These are phyloP conservation scores for Puccinia novopanici DNA, from an alignment of 1,284 basidiomycete genomes.

Conservation along the genomic window DNA sequence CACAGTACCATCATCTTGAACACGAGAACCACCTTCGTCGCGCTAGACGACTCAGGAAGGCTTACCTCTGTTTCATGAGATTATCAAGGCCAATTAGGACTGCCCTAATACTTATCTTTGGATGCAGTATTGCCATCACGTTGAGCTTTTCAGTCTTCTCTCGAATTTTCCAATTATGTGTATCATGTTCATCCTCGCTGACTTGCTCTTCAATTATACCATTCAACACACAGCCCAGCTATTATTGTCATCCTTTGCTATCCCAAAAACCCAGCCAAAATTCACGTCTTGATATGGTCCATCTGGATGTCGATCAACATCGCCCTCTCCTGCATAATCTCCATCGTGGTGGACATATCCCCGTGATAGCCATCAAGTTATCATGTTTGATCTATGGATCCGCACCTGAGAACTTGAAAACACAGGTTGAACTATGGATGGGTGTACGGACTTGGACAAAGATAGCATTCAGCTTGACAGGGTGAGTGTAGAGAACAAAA, in stretches of 20 bases:
- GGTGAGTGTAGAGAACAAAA: not conserved
- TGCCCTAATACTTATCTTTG: constrained; percentile 22
- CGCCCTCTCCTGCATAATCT: constrained; percentile 26
- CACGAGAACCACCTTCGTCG: constrained; percentile 34
- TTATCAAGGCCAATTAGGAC: constrained; percentile 26
- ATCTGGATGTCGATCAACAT: constrained; percentile 37
- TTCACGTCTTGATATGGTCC: constrained; percentile 34
- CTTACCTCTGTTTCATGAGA: constrained; percentile 40
- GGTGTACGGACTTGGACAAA: constrained; percentile 38
- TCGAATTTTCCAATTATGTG: not conserved
- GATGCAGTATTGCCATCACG: constrained; percentile 30
- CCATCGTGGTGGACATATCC: constrained; percentile 42
- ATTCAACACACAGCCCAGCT: constrained; percentile 3
- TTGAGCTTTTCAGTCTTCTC: constrained; percentile 15
- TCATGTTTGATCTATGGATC: constrained; percentile 40
- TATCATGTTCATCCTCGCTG: not conserved
- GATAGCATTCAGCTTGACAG: constrained; percentile 41
- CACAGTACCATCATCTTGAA: constrained; percentile 19
- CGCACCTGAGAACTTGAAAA: constrained; percentile 47
- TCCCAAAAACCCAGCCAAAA: constrained; percentile 3
- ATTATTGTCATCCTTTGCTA: constrained; percentile 17
- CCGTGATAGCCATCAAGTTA: constrained; percentile 36
- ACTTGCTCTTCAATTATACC: too few relatives aligned
- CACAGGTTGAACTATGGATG: constrained; percentile 50
- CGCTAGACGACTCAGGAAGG: constrained; percentile 42